These are phyloP conservation scores for Termitomyces sp. DNA, from an alignment of 768 basidiomycete genomes.

Conservation along the genomic window DNA sequence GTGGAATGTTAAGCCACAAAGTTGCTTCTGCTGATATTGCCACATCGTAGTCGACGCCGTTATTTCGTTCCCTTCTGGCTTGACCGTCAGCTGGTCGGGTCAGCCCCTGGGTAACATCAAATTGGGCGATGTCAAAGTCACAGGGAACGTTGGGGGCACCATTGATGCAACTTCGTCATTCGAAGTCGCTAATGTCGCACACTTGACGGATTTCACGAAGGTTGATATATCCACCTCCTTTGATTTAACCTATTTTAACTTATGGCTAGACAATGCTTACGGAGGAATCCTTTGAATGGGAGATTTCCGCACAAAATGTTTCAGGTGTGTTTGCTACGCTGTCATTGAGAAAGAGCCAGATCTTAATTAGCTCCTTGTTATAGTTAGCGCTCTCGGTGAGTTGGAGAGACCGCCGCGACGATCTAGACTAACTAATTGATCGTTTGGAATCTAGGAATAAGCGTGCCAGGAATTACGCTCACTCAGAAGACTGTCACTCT, in stretches of 20 bases:
- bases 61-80: slow-evolving; percentile 59
- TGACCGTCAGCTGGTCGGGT: slow-evolving; percentile 57
- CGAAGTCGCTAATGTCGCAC: slow-evolving; percentile 48
- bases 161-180: slow-evolving; percentile 53
- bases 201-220: slow-evolving; percentile 63
- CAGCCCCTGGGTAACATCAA: slow-evolving; percentile 52
- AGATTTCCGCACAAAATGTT: slow-evolving; percentile 59
- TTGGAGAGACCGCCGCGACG: background rate
- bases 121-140: slow-evolving; percentile 54
- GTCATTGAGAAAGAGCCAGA: background rate
- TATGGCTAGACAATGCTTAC: slow-evolving; percentile 46
- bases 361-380: slow-evolving; percentile 3
- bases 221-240: slow-evolving; percentile 18
- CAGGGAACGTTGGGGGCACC: slow-evolving; percentile 59
- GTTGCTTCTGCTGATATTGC: background rate
- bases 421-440: background rate
- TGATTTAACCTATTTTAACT: background rate
- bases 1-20: background rate
- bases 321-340: slow-evolving; percentile 34
- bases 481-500: slow-evolving; percentile 54
- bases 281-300: slow-evolving; percentile 64
- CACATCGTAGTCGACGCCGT: slow-evolving; percentile 51
- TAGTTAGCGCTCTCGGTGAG: slow-evolving; percentile 54
- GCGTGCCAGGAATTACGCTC: slow-evolving; percentile 50
- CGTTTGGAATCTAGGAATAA: slow-evolving; percentile 37